Percentiles rank a stretch among this genome's conserved stretches.
phyloP scores from a whole-genome alignment of 2,329 filamentous ascomycete species.

The Kalmusia sp. region DNA sequence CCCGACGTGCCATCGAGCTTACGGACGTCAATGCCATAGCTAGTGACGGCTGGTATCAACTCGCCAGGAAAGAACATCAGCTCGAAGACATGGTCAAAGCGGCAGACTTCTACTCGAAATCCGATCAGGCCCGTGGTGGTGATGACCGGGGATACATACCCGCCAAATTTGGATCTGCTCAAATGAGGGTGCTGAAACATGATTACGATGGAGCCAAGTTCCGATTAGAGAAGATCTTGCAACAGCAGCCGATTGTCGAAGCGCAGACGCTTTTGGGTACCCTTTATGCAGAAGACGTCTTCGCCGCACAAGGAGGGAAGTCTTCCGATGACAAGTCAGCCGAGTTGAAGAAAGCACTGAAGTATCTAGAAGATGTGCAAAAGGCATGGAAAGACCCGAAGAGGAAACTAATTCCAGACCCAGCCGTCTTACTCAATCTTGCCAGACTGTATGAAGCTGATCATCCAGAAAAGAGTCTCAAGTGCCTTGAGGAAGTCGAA shows the following conservation, averaged over 20 bases:
- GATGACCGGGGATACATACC: conserved; percentile 90
- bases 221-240: conserved; percentile 90
- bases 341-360: conserved; percentile 86
- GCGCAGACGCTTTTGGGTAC: conserved; percentile 92
- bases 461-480: conserved; percentile 86
- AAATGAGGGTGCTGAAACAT: conserved; percentile 82
- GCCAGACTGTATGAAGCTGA: conserved; percentile 88
- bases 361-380: conserved; percentile 82
- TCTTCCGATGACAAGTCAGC: conserved; percentile 85
- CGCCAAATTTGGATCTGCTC: conserved; percentile 92
- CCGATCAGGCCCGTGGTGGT: conserved; percentile 90
- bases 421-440: conserved; percentile 88
- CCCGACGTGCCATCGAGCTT: conserved; percentile 91
- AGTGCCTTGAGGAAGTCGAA: conserved; percentile 91
- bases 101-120: conserved; percentile 84
- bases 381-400: conserved; percentile 92
- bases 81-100: conserved; percentile 77
- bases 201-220: conserved; percentile 93
- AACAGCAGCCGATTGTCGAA: conserved; percentile 82
- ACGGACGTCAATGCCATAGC: conserved; percentile 97
- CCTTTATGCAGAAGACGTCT: conserved; percentile 93
- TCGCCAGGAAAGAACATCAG: conserved; percentile 90
- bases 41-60: conserved; percentile 95
- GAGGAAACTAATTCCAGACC: conserved; percentile 80
- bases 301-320: conserved; percentile 73